A percentile compares a stretch with the other conserved stretches of the same genome.
Evolutionary conservation across 345 rosid species (phyloP).

Genomic region (Gossypioides kirkii): DNA sequence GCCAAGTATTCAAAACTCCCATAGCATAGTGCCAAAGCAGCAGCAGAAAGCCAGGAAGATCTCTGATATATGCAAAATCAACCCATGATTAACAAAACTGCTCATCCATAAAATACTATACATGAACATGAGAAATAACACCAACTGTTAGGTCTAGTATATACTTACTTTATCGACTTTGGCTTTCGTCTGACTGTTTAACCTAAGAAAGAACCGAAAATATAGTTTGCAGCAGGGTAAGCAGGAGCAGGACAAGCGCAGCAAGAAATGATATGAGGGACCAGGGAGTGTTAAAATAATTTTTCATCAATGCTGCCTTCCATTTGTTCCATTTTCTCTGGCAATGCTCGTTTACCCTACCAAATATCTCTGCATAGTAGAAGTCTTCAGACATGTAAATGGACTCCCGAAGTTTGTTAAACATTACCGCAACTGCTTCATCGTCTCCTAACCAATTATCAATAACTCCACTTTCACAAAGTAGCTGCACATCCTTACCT

Average conservation of each 20-base stretch:
- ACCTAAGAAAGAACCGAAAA: not conserved
- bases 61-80: too few relatives aligned
- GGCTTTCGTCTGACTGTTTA: not conserved
- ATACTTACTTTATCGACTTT: too few relatives aligned
- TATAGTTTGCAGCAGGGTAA: not conserved
- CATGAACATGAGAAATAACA: too few relatives aligned
- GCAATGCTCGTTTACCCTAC: conserved; percentile 9
- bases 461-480: conserved; percentile 3
- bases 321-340: conserved; percentile 4
- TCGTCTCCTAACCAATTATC: conserved; percentile 17
- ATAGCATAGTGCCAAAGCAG: too few relatives aligned
- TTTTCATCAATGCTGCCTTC: conserved; percentile 12
- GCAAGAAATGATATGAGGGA: not conserved
- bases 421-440: conserved; percentile 18
- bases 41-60: too few relatives aligned
- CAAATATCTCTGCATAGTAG: conserved; percentile 3
- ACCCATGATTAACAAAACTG: too few relatives aligned
- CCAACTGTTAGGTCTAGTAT: too few relatives aligned
- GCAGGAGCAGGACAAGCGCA: not conserved
- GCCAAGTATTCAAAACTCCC: too few relatives aligned
- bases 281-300: not conserved
- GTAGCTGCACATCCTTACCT: conserved; percentile 19
- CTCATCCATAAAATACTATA: too few relatives aligned
- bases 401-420: conserved; percentile 17
- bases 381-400: not conserved